These are phyloP conservation scores for Penicillium lividum DNA, from an alignment of 495 filamentous ascomycete species.

Conservation along the genomic window DNA sequence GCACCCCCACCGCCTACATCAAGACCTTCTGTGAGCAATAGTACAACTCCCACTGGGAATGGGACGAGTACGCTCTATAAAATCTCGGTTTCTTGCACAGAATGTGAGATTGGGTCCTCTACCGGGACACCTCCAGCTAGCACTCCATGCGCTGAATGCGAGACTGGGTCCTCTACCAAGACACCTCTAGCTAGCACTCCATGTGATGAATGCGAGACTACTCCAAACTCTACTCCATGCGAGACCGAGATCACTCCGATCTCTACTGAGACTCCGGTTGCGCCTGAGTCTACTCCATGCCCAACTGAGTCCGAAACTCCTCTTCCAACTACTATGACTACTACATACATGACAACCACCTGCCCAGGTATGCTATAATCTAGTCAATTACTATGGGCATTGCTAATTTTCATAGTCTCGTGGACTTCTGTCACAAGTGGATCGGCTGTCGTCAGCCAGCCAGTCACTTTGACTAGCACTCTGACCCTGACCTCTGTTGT, in stretches of 20 bases:
- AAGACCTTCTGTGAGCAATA: conserved; percentile 13
- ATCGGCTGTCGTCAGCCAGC: conserved; percentile 27
- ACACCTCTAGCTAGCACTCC: conserved; percentile 17
- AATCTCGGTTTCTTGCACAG: too few species aligned
- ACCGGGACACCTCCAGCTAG: conserved; percentile 9
- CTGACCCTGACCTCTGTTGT: conserved; percentile 25
- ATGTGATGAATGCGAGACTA: conserved; percentile 14
- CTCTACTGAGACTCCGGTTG: conserved; percentile 3
- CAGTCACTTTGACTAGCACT: conserved; percentile 30
- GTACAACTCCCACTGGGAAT: conserved; percentile 5
- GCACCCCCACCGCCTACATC: conserved; percentile 8
- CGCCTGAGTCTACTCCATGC: conserved; percentile 13
- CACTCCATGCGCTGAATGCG: conserved; percentile 22
- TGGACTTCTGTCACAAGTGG: conserved; percentile 29
- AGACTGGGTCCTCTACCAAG: too few species aligned
- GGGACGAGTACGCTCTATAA: background rate
- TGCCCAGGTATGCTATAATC: conserved; percentile 26
- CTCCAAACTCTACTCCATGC: conserved; percentile 5
- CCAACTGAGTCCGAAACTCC: conserved; percentile 8
- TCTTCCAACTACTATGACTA: conserved; percentile 18
- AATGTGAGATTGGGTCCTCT: background rate
- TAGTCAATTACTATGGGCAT: background rate
- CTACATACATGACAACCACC: conserved; percentile 24
- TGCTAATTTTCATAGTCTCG: conserved; percentile 23
- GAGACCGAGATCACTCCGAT: background rate